Conservation (phyloP, 1,139 yeast species). For the Tardiomyces digboiensis region DNA sequence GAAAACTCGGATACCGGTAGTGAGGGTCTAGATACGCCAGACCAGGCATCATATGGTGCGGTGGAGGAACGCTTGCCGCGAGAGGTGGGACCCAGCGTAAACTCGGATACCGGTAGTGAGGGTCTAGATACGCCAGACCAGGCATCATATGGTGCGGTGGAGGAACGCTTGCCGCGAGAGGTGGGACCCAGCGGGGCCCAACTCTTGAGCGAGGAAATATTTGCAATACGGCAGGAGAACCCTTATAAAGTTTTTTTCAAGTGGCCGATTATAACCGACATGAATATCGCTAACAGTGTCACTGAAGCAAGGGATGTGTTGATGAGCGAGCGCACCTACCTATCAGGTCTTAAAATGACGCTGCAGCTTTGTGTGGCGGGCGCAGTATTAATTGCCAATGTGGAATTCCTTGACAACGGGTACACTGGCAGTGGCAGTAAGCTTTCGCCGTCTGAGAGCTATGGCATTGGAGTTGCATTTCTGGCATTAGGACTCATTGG, state of each 20-base stretch:
- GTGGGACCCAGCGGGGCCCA: too few species aligned
- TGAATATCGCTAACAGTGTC: conserved; percentile 18
- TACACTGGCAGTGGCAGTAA: conserved; percentile 1
- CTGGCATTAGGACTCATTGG: conserved; percentile 13
- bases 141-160: too few species aligned
- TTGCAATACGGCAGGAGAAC: neutral
- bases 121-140: too few species aligned
- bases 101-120: too few species aligned
- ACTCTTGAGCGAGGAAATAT: neutral
- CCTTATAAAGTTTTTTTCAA: conserved; percentile 9
- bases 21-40: too few species aligned
- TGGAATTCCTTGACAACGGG: neutral
- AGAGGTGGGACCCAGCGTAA: too few species aligned
- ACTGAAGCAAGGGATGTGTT: conserved; percentile 25
- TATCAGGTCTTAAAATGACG: conserved; percentile 9
- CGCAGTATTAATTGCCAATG: neutral
- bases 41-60: too few species aligned
- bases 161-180: too few species aligned
- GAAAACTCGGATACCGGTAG: too few species aligned
- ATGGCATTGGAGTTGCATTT: conserved; percentile 14
- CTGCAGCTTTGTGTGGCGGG: neutral
- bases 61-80: too few species aligned
- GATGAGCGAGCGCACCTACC: conserved; percentile 22
- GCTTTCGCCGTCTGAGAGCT: neutral
- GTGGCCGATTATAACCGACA: conserved; percentile 8